Conservation (phyloP, 495 filamentous ascomycete species). For the Cercophora scortea region DNA sequence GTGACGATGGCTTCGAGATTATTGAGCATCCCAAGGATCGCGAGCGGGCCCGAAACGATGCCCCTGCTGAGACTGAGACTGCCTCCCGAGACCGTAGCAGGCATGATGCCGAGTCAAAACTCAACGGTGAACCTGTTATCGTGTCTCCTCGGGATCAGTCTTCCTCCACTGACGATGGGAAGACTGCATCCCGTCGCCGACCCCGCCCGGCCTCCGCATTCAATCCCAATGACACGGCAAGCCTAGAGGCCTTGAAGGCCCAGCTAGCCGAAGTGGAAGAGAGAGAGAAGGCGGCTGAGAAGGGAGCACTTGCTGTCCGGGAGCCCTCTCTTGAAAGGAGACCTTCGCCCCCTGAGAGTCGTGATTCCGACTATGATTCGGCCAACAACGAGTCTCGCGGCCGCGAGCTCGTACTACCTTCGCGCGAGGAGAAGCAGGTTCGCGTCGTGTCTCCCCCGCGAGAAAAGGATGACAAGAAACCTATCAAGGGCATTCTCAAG, state of each 20-base stretch:
- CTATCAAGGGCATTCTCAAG: slow-evolving; percentile 51
- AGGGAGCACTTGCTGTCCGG: slow-evolving; percentile 11
- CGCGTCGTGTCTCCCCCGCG: slow-evolving; percentile 50
- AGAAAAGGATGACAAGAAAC: slow-evolving; percentile 36
- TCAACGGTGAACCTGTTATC: slow-evolving; percentile 4
- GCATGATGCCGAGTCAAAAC: slow-evolving; percentile 18
- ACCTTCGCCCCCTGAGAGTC: slow-evolving; percentile 11
- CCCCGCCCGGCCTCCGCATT: slow-evolving; percentile 31
- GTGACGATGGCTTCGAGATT: slow-evolving; percentile 29
- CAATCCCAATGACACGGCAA: slow-evolving; percentile 42
- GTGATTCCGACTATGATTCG: slow-evolving; percentile 16
- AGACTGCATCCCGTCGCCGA: slow-evolving; percentile 21
- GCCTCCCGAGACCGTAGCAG: slow-evolving; percentile 12
- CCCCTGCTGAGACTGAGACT: slow-evolving; percentile 9
- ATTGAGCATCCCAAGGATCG: slow-evolving; percentile 29
- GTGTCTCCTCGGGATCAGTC: slow-evolving; percentile 12
- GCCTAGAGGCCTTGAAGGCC: slow-evolving; percentile 39
- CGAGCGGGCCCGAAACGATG: slow-evolving; percentile 10
- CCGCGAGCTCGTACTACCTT: slow-evolving; percentile 22
- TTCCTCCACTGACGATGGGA: slow-evolving; percentile 16
- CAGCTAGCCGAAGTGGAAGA: slow-evolving; percentile 31
- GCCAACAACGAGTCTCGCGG: slow-evolving; percentile 31
- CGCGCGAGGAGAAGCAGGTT: slow-evolving; percentile 33
- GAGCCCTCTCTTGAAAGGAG: slow-evolving; percentile 24
- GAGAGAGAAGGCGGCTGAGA: slow-evolving; percentile 15